Conservation (phyloP, 306 rosid species). For the Cucurbita maxima region DNA sequence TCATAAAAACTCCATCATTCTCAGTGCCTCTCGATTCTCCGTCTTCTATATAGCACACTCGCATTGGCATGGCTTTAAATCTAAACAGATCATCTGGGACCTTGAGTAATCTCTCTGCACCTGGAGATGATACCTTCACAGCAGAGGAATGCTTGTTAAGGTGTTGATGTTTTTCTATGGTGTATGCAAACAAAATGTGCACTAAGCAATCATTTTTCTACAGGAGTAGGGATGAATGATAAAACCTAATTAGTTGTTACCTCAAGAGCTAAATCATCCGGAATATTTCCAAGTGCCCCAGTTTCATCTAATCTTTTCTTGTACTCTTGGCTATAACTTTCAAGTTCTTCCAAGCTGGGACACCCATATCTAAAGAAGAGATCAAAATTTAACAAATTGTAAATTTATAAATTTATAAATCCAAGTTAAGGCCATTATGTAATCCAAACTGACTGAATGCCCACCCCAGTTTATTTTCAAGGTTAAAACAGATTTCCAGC, state of each 20-base stretch:
- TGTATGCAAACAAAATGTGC: neutral
- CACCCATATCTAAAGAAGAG: slow-evolving; percentile 61
- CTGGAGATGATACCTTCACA: slow-evolving; percentile 77
- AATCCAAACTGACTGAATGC: neutral
- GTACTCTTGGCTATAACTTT: slow-evolving; percentile 48
- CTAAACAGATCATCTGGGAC: slow-evolving; percentile 67
- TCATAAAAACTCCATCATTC: slow-evolving; percentile 41
- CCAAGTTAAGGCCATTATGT: neutral
- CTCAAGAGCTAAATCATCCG: slow-evolving; percentile 70
- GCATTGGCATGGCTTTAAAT: slow-evolving; percentile 69
- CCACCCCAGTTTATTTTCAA: neutral
- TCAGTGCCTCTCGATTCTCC: slow-evolving; percentile 30
- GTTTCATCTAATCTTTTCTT: slow-evolving; percentile 64
- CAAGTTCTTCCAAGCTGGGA: slow-evolving; percentile 76
- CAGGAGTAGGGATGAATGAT: neutral
- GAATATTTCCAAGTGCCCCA: slow-evolving; percentile 75
- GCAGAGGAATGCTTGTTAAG: slow-evolving; percentile 5
- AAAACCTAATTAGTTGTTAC: slow-evolving; percentile 17
- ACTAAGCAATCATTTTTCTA: neutral
- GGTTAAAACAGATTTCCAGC: neutral
- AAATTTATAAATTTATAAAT: neutral
- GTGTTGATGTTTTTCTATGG: neutral
- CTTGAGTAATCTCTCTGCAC: slow-evolving; percentile 74
- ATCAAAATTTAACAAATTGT: slow-evolving; percentile 2
- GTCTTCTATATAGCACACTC: slow-evolving; percentile 39